Base-by-base conservation (phyloP, 2,329 filamentous ascomycete genomes). In the Trichoderma atroviride region DNA sequence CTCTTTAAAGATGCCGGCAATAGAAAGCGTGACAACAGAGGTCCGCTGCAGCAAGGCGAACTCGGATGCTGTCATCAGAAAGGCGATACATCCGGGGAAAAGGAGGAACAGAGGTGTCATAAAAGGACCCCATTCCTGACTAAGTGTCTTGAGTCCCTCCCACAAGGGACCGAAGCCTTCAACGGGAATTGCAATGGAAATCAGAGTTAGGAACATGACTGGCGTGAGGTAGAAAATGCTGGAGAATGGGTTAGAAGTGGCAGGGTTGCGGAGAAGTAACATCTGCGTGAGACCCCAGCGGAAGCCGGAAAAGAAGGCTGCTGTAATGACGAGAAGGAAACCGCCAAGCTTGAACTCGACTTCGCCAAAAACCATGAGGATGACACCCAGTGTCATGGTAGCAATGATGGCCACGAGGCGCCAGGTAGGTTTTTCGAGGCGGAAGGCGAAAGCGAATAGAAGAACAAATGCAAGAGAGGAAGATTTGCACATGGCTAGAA, bases 271-370 rank as follows among this genome's bases (percentile, higher is more conserved):
- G 33, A 98, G 88, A 7, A 99, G 88, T 4, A 99, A 88, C 70
- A 99, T 97, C 78, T 99, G 96, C 0, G 96, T 98, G n/a, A 99
- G 83, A n/a, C 89, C 93, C 96, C 96, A 99, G 75, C 96, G 91
- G 83, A 99, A 97, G 67, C 96, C 96, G 1, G 94, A 97, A 78
- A 97, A 97, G 81, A 97, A 96, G 64, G 94, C 93, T 14, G 96
- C 94, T 0, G 91, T 90, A 79, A 99, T 98, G 81, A 98, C 92
- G 72, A 99, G 90, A 58, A 93, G 81, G 79, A 99, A 99, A 53
- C 96, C 96, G 35, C 93, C 85, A 0, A 91, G 85, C 74, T 94
- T 89, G 81, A 99, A 99, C 61, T 93, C 90, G 47, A 96, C 90
- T 81, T 99, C 96, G 71, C 95, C 96, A 6, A 94, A 93, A 0